Percentiles rank a stretch among this genome's conserved stretches.
Conservation (phyloP, 495 filamentous ascomycete species). For the Hypoxylon perforatum region DNA sequence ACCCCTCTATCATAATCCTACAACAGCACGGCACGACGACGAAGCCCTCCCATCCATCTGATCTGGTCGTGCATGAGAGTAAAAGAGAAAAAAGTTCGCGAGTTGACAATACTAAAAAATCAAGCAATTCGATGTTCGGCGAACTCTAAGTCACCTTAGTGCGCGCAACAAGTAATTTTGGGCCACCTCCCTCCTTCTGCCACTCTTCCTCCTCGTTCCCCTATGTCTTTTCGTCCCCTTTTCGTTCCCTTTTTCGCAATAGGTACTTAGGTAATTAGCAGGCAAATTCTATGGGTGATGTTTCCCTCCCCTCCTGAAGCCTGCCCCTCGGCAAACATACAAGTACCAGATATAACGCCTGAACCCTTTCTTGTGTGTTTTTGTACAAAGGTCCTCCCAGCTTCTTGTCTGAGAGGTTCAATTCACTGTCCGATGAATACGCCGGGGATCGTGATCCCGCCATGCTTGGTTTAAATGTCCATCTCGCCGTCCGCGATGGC, state of each 20-base stretch:
- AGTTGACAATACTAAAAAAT: neutral
- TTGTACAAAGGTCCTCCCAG: conserved; percentile 32
- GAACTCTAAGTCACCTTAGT: conserved; percentile 31
- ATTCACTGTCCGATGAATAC: conserved; percentile 3
- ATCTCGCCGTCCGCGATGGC: conserved; percentile 85
- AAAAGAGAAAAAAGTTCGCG: conserved; percentile 2
- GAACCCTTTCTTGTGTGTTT: conserved; percentile 29
- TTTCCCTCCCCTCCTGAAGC: conserved; percentile 20
- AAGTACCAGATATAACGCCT: conserved; percentile 31
- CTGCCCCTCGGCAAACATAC: conserved; percentile 15
- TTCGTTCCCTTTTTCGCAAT: conserved; percentile 10
- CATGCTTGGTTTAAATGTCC: conserved; percentile 42
- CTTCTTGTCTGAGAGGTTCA: conserved; percentile 7
- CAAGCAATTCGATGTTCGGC: conserved; percentile 7
- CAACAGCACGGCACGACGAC: conserved; percentile 16
- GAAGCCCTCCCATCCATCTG: neutral
- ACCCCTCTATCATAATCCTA: conserved; percentile 36
- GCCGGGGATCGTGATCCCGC: neutral
- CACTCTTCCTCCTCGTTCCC: too few relatives aligned
- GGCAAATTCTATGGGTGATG: conserved; percentile 33
- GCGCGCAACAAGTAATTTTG: conserved; percentile 15
- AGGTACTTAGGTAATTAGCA: conserved; percentile 37
- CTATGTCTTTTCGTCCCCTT: too few relatives aligned
- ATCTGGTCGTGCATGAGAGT: neutral
- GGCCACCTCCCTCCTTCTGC: conserved; percentile 7